Conservation (phyloP, 164 flowering plant genomes). For the Warburgia ugandensis region DNA sequence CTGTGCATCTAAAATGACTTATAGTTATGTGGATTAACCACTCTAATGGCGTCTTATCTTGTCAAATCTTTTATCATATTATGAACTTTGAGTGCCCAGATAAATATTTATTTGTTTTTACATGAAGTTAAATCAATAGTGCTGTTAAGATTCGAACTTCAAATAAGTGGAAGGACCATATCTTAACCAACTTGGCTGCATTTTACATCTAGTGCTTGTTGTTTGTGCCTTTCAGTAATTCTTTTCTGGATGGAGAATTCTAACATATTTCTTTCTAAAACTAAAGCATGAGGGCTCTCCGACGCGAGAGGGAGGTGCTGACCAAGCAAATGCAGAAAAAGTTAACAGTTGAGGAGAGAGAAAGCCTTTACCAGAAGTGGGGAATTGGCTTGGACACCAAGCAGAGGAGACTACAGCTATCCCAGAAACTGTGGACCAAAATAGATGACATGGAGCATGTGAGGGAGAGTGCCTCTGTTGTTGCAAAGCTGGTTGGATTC, state of each 20-base stretch:
- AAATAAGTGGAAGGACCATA: too few relatives aligned
- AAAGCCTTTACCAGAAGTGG: constrained; percentile 58
- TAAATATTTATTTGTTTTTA: too few relatives aligned
- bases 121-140: too few relatives aligned
- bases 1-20: too few relatives aligned
- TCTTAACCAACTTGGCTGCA: too few relatives aligned
- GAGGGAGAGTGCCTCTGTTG: constrained; percentile 63
- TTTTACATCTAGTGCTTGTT: too few relatives aligned
- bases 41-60: too few relatives aligned
- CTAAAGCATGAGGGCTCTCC: constrained; percentile 52
- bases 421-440: constrained; percentile 53
- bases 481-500: constrained; percentile 62
- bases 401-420: constrained; percentile 62
- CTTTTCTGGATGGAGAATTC: background rate
- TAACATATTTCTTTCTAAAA: background rate
- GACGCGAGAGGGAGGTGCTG: constrained; percentile 65
- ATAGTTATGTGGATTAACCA: too few relatives aligned
- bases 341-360: constrained; percentile 55
- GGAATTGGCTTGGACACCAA: constrained; percentile 59
- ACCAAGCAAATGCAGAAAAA: constrained; percentile 62
- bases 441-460: constrained; percentile 49
- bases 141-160: too few relatives aligned
- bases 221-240: too few relatives aligned
- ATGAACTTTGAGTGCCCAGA: too few relatives aligned
- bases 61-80: too few relatives aligned